phyloP scores from a whole-genome alignment of 495 filamentous ascomycete species.

The Hyphodiscus hymeniophilus region DNA sequence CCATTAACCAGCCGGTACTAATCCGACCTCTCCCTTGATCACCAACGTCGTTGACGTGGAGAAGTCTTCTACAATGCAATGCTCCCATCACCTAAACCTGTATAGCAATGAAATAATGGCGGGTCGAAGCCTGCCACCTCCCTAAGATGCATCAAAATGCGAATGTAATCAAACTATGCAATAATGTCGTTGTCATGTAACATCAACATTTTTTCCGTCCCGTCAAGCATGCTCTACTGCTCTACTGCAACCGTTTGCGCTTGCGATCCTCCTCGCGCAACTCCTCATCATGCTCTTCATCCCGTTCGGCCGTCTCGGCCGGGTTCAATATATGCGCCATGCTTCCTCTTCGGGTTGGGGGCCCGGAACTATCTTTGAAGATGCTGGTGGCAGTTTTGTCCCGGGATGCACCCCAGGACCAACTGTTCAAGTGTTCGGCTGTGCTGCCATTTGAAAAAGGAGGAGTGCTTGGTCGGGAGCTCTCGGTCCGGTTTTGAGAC shows the following conservation, averaged over 20 bases:
- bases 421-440: slow-evolving; percentile 42
- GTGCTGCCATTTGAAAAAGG: slow-evolving; percentile 38
- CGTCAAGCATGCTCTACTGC: not conserved
- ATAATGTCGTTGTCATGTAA: not conserved
- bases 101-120: not conserved
- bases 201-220: slow-evolving; percentile 8
- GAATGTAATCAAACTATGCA: not conserved
- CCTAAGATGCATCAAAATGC: not conserved
- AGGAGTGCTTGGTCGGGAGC: slow-evolving; percentile 67
- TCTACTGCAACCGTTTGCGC: slow-evolving; percentile 61
- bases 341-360: slow-evolving; percentile 48
- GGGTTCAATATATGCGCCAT: slow-evolving; percentile 72
- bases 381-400: slow-evolving; percentile 17
- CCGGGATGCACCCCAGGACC: slow-evolving; percentile 43
- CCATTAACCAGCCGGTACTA: too few relatives aligned
- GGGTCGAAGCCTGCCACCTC: not conserved
- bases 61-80: slow-evolving; percentile 10
- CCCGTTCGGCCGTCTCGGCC: slow-evolving; percentile 64
- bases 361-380: slow-evolving; percentile 44
- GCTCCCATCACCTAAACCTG: not conserved
- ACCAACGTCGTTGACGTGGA: not conserved
- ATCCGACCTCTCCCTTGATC: not conserved
- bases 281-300: slow-evolving; percentile 58
- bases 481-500: slow-evolving; percentile 42
- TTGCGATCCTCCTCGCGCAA: slow-evolving; percentile 58